Conservation (phyloP, 1,284 basidiomycete genomes). For the Fomitopsis pinicola region DNA sequence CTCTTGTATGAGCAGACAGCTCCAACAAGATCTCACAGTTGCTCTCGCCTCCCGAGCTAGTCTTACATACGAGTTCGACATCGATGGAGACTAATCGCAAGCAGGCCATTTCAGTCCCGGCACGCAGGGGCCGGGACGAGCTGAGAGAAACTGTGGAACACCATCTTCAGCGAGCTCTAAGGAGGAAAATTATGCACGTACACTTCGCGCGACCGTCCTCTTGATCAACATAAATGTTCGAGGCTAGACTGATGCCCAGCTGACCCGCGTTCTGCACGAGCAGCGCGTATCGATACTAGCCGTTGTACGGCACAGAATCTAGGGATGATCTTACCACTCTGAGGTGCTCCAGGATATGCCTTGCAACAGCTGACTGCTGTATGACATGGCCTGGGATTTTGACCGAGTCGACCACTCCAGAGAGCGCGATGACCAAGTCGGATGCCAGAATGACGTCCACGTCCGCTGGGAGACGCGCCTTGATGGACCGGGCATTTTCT, state of each 20-base stretch:
- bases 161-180: constrained; percentile 4
- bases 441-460: constrained; percentile 50
- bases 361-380: constrained; percentile 43
- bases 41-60: constrained; percentile 7
- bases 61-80: constrained; percentile 49
- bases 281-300: not conserved
- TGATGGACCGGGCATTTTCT: constrained; percentile 25
- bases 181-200: constrained; percentile 20
- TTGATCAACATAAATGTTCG: constrained; percentile 42
- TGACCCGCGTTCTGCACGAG: constrained; percentile 46
- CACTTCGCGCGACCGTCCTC: constrained; percentile 40
- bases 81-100: constrained; percentile 45
- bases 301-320: not conserved
- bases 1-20: constrained; percentile 2
- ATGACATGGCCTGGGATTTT: constrained; percentile 37
- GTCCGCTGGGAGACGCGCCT: constrained; percentile 38
- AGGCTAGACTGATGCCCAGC: constrained; percentile 54
- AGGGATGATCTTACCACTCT: constrained; percentile 35
- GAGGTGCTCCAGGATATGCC: constrained; percentile 47
- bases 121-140: constrained; percentile 35
- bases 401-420: constrained; percentile 45
- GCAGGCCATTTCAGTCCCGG: constrained; percentile 29
- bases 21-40: not conserved
- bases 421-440: constrained; percentile 47
- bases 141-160: constrained; percentile 40